A percentile compares a stretch with the other conserved stretches of the same genome.
These are phyloP conservation scores for Chalaropsis ovoidea DNA, from an alignment of 2,329 filamentous ascomycete species.

Conservation along the genomic window DNA sequence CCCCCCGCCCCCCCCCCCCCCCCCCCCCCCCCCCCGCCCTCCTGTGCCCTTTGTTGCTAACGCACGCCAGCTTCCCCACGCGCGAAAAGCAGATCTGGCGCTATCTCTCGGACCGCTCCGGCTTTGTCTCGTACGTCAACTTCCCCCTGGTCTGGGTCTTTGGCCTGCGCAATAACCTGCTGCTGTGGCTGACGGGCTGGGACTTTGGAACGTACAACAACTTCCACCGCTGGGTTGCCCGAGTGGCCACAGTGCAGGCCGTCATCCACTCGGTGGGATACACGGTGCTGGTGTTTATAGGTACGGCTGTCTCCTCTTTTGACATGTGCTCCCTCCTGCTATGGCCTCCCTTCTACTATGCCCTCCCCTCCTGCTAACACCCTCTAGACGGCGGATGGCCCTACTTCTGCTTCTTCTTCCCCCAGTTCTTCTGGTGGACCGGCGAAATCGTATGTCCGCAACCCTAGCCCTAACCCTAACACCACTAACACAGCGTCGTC, in stretches of 20 bases:
- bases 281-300: slow-evolving; percentile 37
- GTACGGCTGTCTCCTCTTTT: slow-evolving; percentile 28
- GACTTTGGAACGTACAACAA: slow-evolving; percentile 56
- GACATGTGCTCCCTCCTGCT: neutral
- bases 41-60: neutral
- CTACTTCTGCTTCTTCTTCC: slow-evolving; percentile 34
- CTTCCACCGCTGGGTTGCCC: slow-evolving; percentile 57
- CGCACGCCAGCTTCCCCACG: slow-evolving; percentile 32
- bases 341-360: neutral
- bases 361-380: neutral
- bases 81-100: slow-evolving; percentile 36
- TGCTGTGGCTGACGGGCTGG: slow-evolving; percentile 60
- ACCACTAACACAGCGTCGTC: neutral
- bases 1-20: neutral
- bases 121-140: slow-evolving; percentile 53
- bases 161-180: slow-evolving; percentile 54
- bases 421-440: slow-evolving; percentile 41
- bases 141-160: slow-evolving; percentile 58
- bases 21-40: neutral
- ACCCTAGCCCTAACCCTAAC: neutral
- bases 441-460: slow-evolving; percentile 38
- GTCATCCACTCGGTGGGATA: slow-evolving; percentile 54
- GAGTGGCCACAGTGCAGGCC: slow-evolving; percentile 51
- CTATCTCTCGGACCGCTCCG: slow-evolving; percentile 53
- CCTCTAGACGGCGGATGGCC: slow-evolving; percentile 34